Evolutionary conservation across 768 basidiomycete species (phyloP).

Genomic region (Fomitopsis serialis): DNA sequence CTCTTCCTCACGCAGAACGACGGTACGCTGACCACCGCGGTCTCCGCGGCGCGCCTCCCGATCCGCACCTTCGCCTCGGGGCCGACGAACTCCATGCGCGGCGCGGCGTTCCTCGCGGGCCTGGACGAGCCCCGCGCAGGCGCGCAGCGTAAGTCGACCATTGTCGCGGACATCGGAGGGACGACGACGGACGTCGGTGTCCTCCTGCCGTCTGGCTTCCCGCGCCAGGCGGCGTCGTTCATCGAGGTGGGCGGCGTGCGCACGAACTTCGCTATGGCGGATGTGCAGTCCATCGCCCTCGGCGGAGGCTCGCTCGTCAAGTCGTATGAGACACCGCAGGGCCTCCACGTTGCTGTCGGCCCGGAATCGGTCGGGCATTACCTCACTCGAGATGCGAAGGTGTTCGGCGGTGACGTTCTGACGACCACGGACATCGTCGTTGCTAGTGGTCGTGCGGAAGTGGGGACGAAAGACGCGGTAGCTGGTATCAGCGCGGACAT

Average conservation of each 20-base stretch:
- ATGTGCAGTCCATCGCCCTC: constrained; percentile 52
- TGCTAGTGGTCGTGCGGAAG: constrained; percentile 24
- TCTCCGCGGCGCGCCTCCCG: constrained; percentile 48
- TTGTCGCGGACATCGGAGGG: constrained; percentile 62
- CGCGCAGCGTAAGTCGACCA: constrained; percentile 27
- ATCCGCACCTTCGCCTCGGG: constrained; percentile 48
- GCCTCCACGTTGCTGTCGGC: constrained; percentile 42
- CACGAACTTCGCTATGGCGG: constrained; percentile 58
- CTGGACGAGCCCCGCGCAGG: constrained; percentile 20
- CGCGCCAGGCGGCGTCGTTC: constrained; percentile 56
- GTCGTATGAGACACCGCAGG: constrained; percentile 24
- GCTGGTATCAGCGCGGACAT: constrained; percentile 15
- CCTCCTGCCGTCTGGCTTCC: constrained; percentile 54
- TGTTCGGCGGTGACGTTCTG: constrained; percentile 51
- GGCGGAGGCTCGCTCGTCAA: constrained; percentile 59
- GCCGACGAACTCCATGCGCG: constrained; percentile 68
- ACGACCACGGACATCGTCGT: constrained; percentile 62
- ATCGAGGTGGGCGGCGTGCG: constrained; percentile 57
- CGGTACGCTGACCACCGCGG: constrained; percentile 45
- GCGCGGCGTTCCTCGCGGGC: constrained; percentile 54
- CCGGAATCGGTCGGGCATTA: constrained; percentile 62
- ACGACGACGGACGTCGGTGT: constrained; percentile 66
- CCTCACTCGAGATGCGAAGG: constrained; percentile 40
- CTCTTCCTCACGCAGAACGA: constrained; percentile 59
- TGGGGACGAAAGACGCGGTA: constrained; percentile 23